Evolutionary conservation across 2,329 filamentous ascomycete genomes (phyloP).

Genomic region (Aspergillus intermedius): DNA sequence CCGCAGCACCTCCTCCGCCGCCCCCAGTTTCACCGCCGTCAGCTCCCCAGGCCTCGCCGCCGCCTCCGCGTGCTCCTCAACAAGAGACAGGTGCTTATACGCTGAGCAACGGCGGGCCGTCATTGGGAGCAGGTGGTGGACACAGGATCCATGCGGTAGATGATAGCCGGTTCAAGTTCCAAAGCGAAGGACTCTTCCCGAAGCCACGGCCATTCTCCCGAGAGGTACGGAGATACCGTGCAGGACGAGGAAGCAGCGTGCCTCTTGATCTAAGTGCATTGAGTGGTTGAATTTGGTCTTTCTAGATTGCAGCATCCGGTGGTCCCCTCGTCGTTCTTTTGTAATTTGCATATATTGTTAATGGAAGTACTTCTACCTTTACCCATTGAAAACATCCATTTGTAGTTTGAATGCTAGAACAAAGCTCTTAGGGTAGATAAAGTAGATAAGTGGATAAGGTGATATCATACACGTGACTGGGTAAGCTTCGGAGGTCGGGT

Average conservation of each 20-base stretch:
- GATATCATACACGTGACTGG: slow-evolving; percentile 3
- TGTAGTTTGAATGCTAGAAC: background rate
- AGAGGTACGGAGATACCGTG: slow-evolving; percentile 72
- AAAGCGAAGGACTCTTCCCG: slow-evolving; percentile 72
- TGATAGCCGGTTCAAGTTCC: slow-evolving; percentile 80
- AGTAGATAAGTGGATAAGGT: background rate
- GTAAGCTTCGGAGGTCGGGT: background rate
- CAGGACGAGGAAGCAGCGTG: slow-evolving; percentile 88
- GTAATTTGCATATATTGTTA: slow-evolving; percentile 19
- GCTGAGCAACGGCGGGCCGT: slow-evolving; percentile 54
- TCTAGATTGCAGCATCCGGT: background rate
- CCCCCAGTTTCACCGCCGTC: slow-evolving; percentile 37
- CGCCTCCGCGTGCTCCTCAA: slow-evolving; percentile 40
- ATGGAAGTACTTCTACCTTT: slow-evolving; percentile 2
- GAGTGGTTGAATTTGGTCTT: slow-evolving; percentile 17
- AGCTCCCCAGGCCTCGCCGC: slow-evolving; percentile 33
- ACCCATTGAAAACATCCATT: background rate
- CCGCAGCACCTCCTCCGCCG: slow-evolving; percentile 39
- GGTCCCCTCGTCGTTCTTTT: background rate
- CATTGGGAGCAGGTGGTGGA: slow-evolving; percentile 19
- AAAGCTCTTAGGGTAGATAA: background rate
- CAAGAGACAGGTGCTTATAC: slow-evolving; percentile 73
- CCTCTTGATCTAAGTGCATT: slow-evolving; percentile 66
- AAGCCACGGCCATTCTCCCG: slow-evolving; percentile 76
- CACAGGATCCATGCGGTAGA: slow-evolving; percentile 52